Evolutionary conservation across 768 basidiomycete species (phyloP).

Genomic region (Suillus placidus): DNA sequence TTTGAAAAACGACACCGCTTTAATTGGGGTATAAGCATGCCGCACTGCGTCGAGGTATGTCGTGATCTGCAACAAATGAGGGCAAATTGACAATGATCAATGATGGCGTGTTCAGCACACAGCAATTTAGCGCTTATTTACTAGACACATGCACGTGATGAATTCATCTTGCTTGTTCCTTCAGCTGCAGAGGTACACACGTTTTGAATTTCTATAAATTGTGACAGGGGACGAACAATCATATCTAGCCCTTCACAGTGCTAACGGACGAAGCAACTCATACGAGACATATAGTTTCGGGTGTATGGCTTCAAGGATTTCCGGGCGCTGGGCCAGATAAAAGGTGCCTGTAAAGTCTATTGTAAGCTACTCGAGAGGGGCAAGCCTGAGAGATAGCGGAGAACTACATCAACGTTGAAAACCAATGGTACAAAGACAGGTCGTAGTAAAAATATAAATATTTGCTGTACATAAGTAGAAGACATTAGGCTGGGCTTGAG

Average conservation of each 20-base stretch:
- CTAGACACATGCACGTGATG: not conserved
- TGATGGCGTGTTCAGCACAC: not conserved
- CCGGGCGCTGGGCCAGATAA: too few relatives aligned
- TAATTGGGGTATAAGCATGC: not conserved
- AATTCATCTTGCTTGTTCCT: not conserved
- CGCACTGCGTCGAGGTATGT: not conserved
- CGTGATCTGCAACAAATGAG: not conserved
- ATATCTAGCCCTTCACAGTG: not conserved
- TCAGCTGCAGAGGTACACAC: not conserved
- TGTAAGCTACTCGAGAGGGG: not conserved
- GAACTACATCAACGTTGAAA: not conserved
- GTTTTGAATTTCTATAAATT: not conserved
- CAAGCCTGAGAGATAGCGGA: not conserved
- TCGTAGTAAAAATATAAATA: not conserved
- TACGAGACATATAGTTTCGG: not conserved
- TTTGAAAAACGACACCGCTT: not conserved
- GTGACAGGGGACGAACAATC: not conserved
- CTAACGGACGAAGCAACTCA: not conserved
- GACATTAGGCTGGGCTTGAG: not conserved
- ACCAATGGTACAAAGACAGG: not conserved
- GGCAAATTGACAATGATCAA: too few relatives aligned
- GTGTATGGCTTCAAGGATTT: not conserved
- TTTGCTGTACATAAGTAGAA: not conserved
- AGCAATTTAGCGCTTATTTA: not conserved
- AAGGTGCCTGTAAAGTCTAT: not conserved